Conservation (phyloP, 148 eudicot genomes). For the Persicaria tinctoria region DNA sequence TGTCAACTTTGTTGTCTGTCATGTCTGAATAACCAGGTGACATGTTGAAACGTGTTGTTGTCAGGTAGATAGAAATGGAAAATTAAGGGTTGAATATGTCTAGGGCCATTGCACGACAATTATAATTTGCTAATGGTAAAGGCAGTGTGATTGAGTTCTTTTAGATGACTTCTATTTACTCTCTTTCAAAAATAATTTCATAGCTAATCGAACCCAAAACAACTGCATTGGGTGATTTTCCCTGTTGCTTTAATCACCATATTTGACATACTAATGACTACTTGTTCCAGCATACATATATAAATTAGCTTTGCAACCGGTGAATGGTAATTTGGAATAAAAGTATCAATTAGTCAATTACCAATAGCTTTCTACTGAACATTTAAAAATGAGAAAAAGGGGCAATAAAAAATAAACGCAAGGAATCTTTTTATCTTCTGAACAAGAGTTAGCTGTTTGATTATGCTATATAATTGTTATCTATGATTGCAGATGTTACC, state of each 20-base stretch:
- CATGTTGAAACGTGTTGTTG: too few relatives aligned
- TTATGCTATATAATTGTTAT: background rate
- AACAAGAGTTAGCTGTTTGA: background rate
- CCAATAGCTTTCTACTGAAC: background rate
- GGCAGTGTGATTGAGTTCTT: background rate
- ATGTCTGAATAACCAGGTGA: too few relatives aligned
- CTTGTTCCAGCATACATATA: background rate
- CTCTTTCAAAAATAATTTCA: background rate
- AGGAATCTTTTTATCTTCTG: background rate
- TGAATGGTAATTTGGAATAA: background rate
- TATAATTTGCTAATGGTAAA: background rate
- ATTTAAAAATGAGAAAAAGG: background rate
- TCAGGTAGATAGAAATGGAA: too few relatives aligned
- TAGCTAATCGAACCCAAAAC: background rate
- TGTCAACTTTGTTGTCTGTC: too few relatives aligned
- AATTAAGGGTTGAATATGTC: background rate
- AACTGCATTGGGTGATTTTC: background rate
- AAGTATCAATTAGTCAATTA: background rate
- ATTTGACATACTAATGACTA: background rate
- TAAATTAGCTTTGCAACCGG: background rate
- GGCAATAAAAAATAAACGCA: background rate
- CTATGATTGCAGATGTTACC: slow-evolving; percentile 65
- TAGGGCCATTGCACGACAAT: background rate
- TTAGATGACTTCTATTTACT: background rate
- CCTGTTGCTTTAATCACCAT: background rate